Conservation (phyloP, 257 asterid genomes). For the Solanum pimpinellifolium region DNA sequence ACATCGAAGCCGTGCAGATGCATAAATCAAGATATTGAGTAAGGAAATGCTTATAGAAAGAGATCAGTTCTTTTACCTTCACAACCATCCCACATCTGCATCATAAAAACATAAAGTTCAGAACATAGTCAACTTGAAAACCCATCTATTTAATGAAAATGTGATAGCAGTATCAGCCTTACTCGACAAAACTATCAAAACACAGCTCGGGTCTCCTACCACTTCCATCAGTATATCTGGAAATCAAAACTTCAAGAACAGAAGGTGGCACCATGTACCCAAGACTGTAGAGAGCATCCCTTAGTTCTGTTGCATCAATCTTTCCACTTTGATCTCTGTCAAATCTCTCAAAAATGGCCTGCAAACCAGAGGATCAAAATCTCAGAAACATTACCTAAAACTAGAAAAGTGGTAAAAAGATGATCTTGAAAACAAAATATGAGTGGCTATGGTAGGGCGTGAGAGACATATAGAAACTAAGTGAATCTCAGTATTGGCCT, state of each 20-base stretch:
- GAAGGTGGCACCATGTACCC: constrained; percentile 74
- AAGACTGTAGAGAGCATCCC: constrained; percentile 64
- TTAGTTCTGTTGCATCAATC: constrained; percentile 65
- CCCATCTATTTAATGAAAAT: neutral
- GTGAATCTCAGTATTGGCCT: neutral
- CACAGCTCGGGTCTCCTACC: constrained; percentile 46
- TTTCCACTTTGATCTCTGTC: constrained; percentile 79
- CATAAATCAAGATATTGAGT: neutral
- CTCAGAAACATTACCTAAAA: neutral
- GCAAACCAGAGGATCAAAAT: neutral
- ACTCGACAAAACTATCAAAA: constrained; percentile 81
- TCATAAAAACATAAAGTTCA: neutral
- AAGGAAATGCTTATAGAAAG: neutral
- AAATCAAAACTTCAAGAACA: constrained; percentile 59
- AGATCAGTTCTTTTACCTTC: constrained; percentile 37
- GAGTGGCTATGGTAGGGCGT: neutral
- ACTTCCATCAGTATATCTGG: constrained; percentile 66
- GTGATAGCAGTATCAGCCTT: constrained; percentile 15
- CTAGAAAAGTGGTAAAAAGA: neutral
- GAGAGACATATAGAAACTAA: neutral
- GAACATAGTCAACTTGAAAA: neutral
- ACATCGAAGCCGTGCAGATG: neutral
- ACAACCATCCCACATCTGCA: constrained; percentile 89
- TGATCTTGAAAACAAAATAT: neutral
- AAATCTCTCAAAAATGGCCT: constrained; percentile 68